Percentiles rank a stretch among this genome's conserved stretches.
Evolutionary conservation across 495 filamentous ascomycete genomes (phyloP).

Genomic region (Aspergillus incahuasiensis): DNA sequence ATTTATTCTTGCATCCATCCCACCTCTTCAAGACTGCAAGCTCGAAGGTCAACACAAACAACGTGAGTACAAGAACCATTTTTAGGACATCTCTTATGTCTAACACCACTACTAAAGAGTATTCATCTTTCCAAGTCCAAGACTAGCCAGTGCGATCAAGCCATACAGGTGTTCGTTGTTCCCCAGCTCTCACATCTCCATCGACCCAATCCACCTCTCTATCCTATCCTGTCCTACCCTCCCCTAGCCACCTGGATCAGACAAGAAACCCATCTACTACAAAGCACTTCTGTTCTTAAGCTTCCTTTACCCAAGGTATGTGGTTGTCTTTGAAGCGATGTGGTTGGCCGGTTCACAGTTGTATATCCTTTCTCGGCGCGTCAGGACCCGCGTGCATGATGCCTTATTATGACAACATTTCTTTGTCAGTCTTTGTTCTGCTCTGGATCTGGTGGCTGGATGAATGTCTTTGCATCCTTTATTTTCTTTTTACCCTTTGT

Average conservation of each 20-base stretch:
- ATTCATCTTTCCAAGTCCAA: too few species aligned
- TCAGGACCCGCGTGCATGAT: background rate
- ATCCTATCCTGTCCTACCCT: too few species aligned
- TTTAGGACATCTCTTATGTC: background rate
- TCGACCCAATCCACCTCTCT: too few species aligned
- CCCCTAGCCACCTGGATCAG: too few species aligned
- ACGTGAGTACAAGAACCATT: background rate
- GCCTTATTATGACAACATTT: background rate
- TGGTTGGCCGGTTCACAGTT: background rate
- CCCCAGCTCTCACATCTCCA: too few species aligned
- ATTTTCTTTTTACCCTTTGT: background rate
- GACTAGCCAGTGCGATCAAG: too few species aligned
- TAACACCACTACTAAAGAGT: background rate
- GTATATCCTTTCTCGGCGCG: constrained; percentile 4
- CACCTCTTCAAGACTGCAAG: background rate
- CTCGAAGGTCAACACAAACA: background rate
- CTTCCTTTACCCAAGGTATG: background rate
- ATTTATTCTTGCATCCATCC: background rate
- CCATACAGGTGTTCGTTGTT: too few species aligned
- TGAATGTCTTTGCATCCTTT: background rate
- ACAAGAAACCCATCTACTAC: too few species aligned
- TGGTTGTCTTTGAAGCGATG: background rate
- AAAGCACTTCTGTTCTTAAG: background rate
- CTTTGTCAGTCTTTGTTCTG: background rate
- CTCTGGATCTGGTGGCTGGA: background rate